phyloP scores from a whole-genome alignment of 2,329 filamentous ascomycete species.

The Alternaria arborescens region DNA sequence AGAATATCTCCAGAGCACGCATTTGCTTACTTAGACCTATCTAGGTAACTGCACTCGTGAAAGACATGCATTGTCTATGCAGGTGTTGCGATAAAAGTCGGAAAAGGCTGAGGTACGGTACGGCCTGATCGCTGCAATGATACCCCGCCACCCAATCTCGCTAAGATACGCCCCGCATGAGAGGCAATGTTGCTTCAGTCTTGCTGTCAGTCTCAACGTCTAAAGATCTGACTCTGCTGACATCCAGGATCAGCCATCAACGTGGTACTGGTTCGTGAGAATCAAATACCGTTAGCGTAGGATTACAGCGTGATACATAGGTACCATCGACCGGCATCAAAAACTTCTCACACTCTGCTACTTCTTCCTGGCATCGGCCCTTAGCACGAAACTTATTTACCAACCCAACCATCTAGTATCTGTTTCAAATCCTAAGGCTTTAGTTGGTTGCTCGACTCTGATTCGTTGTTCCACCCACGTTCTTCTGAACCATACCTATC shows the following conservation, averaged over 20 bases:
- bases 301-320: not conserved
- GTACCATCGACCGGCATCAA: not conserved
- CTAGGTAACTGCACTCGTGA: not conserved
- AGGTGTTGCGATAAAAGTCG: not conserved
- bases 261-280: not conserved
- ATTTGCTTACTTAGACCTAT: not conserved
- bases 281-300: not conserved
- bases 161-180: not conserved
- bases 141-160: not conserved
- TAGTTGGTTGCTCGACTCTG: not conserved
- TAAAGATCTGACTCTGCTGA: not conserved
- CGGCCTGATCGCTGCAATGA: not conserved
- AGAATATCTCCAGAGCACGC: not conserved
- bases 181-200: not conserved
- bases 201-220: not conserved
- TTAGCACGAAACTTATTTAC: not conserved
- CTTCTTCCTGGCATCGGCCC: not conserved
- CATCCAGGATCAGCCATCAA: too few relatives aligned
- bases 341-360: not conserved
- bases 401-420: not conserved
- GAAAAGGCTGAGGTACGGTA: not conserved
- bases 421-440: not conserved
- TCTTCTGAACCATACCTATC: not conserved
- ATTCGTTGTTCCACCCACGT: constrained; percentile 24
- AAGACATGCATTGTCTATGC: not conserved